These are phyloP conservation scores for Vigna hirtella DNA, from an alignment of 306 rosid genomes.

Conservation along the genomic window DNA sequence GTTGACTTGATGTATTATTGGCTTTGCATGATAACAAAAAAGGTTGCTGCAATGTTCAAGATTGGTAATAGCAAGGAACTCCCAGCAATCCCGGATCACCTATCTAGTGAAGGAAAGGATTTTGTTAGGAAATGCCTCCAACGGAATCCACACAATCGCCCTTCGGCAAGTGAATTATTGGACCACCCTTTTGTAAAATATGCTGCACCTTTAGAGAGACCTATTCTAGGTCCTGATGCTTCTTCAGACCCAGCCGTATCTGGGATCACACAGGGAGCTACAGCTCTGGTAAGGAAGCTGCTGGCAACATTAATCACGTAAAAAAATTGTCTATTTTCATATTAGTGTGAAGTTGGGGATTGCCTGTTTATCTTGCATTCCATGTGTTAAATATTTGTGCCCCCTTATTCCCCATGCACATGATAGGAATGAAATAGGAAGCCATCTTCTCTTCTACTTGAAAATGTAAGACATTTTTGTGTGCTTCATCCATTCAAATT, in stretches of 20 bases:
- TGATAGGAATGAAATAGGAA: background rate
- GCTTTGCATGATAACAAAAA: slow-evolving; percentile 41
- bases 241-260: slow-evolving; percentile 58
- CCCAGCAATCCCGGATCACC: slow-evolving; percentile 79
- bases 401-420: background rate
- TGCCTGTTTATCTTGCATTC: slow-evolving; percentile 19
- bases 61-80: slow-evolving; percentile 96
- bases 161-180: slow-evolving; percentile 70
- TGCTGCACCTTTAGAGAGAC: slow-evolving; percentile 85
- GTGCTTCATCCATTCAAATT: background rate
- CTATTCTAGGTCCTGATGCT: slow-evolving; percentile 56
- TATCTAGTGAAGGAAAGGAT: slow-evolving; percentile 83
- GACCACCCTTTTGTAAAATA: slow-evolving; percentile 87
- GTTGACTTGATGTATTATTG: slow-evolving; percentile 35
- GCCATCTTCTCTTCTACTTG: slow-evolving; percentile 7
- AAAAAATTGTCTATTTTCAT: slow-evolving; percentile 11
- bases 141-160: slow-evolving; percentile 84
- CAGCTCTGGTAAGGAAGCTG: slow-evolving; percentile 59
- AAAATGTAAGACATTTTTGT: background rate
- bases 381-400: background rate
- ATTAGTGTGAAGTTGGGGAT: slow-evolving; percentile 20
- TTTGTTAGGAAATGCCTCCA: slow-evolving; percentile 80
- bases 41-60: slow-evolving; percentile 99
- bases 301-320: background rate
- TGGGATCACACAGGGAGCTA: slow-evolving; percentile 64